These are phyloP conservation scores for Eucalyptus polybractea DNA, from an alignment of 345 rosid species.

Conservation along the genomic window DNA sequence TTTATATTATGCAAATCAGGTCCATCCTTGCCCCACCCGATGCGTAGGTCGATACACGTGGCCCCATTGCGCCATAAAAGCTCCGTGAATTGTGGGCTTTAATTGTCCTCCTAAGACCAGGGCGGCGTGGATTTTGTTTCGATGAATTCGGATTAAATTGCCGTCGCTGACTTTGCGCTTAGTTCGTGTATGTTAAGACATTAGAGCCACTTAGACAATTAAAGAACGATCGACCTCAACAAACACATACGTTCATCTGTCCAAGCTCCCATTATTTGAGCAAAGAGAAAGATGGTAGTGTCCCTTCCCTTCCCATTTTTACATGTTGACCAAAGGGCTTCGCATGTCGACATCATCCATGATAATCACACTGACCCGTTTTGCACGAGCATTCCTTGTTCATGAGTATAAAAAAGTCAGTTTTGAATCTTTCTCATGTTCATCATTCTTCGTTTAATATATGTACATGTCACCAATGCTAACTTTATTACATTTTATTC, in stretches of 20 bases:
- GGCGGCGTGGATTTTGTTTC: not conserved
- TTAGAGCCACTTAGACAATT: not conserved
- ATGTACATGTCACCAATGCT: too few relatives aligned
- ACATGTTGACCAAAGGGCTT: not conserved
- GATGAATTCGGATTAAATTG: not conserved
- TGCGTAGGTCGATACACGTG: not conserved
- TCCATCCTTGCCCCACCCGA: not conserved
- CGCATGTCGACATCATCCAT: not conserved
- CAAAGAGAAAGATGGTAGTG: not conserved
- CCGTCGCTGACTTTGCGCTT: accelerated
- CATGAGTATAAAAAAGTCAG: too few relatives aligned
- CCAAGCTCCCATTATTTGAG: not conserved
- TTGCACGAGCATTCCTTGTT: too few relatives aligned
- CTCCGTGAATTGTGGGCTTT: not conserved
- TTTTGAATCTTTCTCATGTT: too few relatives aligned
- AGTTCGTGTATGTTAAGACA: not conserved
- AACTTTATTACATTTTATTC: not conserved
- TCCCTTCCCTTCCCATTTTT: not conserved
- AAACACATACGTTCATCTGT: not conserved
- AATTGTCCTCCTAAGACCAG: not conserved
- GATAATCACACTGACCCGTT: not conserved
- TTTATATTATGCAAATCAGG: not conserved
- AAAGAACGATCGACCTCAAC: not conserved
- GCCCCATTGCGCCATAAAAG: not conserved
- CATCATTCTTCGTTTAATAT: too few relatives aligned